Base-by-base conservation (phyloP, 2,329 filamentous ascomycete genomes). In the Sporothrix protearum region DNA sequence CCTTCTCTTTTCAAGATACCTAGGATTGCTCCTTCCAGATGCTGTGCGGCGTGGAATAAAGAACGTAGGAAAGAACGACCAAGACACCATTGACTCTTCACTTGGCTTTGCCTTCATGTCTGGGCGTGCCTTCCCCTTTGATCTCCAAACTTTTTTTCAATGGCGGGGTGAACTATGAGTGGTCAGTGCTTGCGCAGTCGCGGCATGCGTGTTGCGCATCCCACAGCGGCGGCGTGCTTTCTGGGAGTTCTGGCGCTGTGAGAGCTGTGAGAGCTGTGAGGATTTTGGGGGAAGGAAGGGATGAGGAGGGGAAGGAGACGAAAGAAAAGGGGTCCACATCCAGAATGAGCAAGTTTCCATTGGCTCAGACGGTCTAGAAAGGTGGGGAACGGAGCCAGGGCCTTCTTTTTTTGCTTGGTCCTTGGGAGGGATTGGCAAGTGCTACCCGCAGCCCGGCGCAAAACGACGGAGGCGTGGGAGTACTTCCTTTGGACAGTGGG, bases 271-370 rank as follows among this genome's bases (percentile, higher is more conserved):
- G 22, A 16, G 39, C 12, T 55, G 28, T 2, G 55, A 59, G 28
- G 55, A 36, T 42, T 42, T 51, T n/a, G 49, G 49, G 25, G 49
- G 49, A 14, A 25, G 25, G 49, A 53, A 22, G 22, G n/a, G 49
- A 51, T n/a, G 49, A n/a, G 59, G 59, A n/a, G 39, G 63, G 22
- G 63, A 66, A 49, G 63, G 42, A n/a, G 22, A 28, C 36, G 42
- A 33, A 16, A 45, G 14, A 28, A 9, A 49, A 66, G 42, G 30
- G 64, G 45, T 39, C 64, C 70, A 42, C 42, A 8, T 39, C 33
- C 25, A 49, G 57, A 55, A 68, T 75, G 74, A 75, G 74, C 74
- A 75, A 75, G 74, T 75, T 75, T 75, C 71, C 22, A 74, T 75
- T 75, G 74, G 74, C 45, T 14, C 30, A 28, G 2, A 36, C 33